Percentiles rank a stretch among this genome's conserved stretches.
Evolutionary conservation across 768 basidiomycete genomes (phyloP).

Genomic region (Boletellus emodensis): DNA sequence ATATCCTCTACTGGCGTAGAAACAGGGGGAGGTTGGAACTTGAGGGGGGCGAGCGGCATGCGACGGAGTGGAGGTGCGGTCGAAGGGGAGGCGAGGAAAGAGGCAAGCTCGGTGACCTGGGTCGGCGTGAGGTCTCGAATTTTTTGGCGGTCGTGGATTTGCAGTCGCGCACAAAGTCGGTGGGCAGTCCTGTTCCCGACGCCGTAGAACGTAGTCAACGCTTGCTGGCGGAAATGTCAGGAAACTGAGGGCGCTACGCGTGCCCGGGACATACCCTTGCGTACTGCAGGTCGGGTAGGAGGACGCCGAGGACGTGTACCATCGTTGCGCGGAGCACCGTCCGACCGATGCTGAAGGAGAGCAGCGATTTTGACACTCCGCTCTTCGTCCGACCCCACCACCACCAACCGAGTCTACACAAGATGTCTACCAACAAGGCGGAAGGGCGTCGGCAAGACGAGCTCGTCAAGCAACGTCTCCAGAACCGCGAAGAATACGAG

Average conservation of each 20-base stretch:
- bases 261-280: constrained; percentile 55
- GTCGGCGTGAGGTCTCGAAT: constrained; percentile 78
- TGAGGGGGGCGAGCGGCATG: constrained; percentile 59
- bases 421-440: constrained; percentile 71
- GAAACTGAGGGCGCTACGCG: neutral
- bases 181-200: constrained; percentile 71
- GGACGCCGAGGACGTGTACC: constrained; percentile 87
- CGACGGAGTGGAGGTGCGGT: constrained; percentile 65
- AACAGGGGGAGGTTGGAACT: constrained; percentile 48
- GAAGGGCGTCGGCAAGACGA: constrained; percentile 87
- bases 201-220: constrained; percentile 88
- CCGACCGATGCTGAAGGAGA: neutral
- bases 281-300: constrained; percentile 70
- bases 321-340: constrained; percentile 32
- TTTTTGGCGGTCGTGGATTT: constrained; percentile 82
- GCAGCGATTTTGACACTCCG: constrained; percentile 25
- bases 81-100: constrained; percentile 87
- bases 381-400: neutral
- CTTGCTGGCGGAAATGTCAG: constrained; percentile 52
- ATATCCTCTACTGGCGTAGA: constrained; percentile 30
- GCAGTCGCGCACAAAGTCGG: constrained; percentile 85
- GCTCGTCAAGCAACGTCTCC: constrained; percentile 75
- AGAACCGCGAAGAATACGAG: constrained; percentile 78
- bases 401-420: constrained; percentile 7
- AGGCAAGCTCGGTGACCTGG: constrained; percentile 89